Percentiles rank a stretch among this genome's conserved stretches.
phyloP scores from a whole-genome alignment of 192 early-diverging fungal species.

The Funneliformis mosseae region DNA sequence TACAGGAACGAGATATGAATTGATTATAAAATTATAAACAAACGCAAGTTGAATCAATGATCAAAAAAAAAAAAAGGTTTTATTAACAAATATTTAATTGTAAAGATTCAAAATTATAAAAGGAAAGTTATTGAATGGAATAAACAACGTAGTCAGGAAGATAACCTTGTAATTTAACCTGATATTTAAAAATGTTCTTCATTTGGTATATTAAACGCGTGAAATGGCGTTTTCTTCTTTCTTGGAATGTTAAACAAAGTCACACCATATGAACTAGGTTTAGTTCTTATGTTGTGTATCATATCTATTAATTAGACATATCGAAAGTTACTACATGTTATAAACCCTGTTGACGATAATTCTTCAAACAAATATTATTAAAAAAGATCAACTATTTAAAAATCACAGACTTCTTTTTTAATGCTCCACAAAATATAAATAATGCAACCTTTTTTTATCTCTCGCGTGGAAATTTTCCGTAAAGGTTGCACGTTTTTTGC shows the following conservation, averaged over 20 bases:
- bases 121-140: neutral
- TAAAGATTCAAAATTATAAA: neutral
- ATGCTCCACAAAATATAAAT: neutral
- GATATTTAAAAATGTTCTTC: neutral
- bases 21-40: neutral
- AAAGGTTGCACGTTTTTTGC: neutral
- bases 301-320: neutral
- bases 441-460: neutral
- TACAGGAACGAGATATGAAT: neutral
- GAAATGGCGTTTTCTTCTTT: neutral
- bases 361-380: neutral
- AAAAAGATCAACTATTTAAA: neutral
- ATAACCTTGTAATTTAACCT: neutral
- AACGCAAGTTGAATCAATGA: neutral
- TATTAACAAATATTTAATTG: neutral
- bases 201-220: neutral
- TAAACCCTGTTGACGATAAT: neutral
- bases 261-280: neutral
- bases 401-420: neutral
- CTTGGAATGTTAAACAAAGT: neutral
- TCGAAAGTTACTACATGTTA: neutral
- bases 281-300: neutral
- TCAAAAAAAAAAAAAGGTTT: neutral
- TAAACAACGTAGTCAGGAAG: neutral
- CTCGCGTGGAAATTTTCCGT: neutral